Evolutionary conservation across 164 flowering plant species (phyloP).

Genomic region (Taxillus chinensis): DNA sequence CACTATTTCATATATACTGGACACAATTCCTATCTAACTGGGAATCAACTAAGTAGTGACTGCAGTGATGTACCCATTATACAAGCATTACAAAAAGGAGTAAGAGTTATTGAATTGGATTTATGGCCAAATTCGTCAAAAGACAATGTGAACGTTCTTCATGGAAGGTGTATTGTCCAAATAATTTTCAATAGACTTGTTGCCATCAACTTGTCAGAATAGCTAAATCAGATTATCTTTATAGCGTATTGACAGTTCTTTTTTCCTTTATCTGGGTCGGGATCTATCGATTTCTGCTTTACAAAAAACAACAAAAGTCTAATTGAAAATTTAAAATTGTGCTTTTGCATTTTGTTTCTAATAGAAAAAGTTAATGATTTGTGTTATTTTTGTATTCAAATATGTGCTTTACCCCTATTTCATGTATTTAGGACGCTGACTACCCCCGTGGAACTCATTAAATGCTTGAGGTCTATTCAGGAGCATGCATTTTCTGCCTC

Average conservation of each 20-base stretch:
- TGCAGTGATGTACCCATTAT: slow-evolving; percentile 70
- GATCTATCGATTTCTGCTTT: no score
- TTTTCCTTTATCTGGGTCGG: no score
- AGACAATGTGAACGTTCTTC: slow-evolving; percentile 58
- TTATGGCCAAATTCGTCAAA: slow-evolving; percentile 61
- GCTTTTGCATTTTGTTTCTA: no score
- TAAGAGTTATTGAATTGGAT: slow-evolving; percentile 69
- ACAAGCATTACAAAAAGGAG: slow-evolving; percentile 48
- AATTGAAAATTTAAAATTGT: no score
- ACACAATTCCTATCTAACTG: slow-evolving; percentile 68
- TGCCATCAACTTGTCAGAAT: no score
- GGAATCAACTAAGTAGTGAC: slow-evolving; percentile 66
- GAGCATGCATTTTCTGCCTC: slow-evolving; percentile 61
- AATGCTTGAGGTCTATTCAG: slow-evolving; percentile 54
- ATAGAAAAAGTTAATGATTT: no score
- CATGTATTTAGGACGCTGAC: slow-evolving; percentile 48
- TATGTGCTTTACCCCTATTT: neutral
- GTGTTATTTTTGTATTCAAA: no score
- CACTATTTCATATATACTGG: slow-evolving; percentile 70
- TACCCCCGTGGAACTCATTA: slow-evolving; percentile 47
- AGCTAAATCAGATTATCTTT: no score
- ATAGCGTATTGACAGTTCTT: no score
- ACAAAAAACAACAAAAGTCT: no score
- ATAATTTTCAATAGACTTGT: no score
- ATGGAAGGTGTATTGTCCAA: slow-evolving; percentile 40